A percentile compares a stretch with the other conserved stretches of the same genome.
Conservation (phyloP, 345 rosid species). For the Pugionium cornutum region DNA sequence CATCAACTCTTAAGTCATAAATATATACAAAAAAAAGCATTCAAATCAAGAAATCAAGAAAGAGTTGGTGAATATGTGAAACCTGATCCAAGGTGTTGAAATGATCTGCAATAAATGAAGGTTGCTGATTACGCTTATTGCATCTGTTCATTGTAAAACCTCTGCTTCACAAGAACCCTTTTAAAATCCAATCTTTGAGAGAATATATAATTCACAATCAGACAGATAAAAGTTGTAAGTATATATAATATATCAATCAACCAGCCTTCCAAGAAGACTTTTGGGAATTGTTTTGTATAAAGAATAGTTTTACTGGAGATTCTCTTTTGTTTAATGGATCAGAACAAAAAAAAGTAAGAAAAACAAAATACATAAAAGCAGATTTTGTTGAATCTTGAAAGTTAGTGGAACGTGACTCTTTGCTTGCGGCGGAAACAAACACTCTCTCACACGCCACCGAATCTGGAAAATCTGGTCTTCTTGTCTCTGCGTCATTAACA, state of each 20-base stretch:
- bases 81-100: slow-evolving; percentile 83
- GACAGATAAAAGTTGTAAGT: slow-evolving; percentile 6
- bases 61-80: background rate
- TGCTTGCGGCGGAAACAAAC: slow-evolving; percentile 34
- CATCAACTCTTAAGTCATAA: too few relatives aligned
- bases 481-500: slow-evolving; percentile 21
- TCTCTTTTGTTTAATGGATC: background rate
- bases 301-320: background rate
- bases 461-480: slow-evolving; percentile 13
- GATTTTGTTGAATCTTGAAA: slow-evolving; percentile 36
- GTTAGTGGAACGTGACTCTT: slow-evolving; percentile 36
- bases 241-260: background rate
- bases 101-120: slow-evolving; percentile 58
- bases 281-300: background rate
- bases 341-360: background rate
- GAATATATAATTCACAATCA: background rate
- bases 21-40: too few relatives aligned
- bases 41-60: slow-evolving; percentile 23
- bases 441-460: slow-evolving; percentile 18
- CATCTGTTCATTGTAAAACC: slow-evolving; percentile 32
- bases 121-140: slow-evolving; percentile 37
- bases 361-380: background rate
- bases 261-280: slow-evolving; percentile 20
- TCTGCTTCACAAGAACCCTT: slow-evolving; percentile 17
- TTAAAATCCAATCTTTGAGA: slow-evolving; percentile 5